Evolutionary conservation across 1,284 basidiomycete genomes (phyloP), one percentile per base, ranked within the genome.

Genomic region (Sparassis latifolia): DNA sequence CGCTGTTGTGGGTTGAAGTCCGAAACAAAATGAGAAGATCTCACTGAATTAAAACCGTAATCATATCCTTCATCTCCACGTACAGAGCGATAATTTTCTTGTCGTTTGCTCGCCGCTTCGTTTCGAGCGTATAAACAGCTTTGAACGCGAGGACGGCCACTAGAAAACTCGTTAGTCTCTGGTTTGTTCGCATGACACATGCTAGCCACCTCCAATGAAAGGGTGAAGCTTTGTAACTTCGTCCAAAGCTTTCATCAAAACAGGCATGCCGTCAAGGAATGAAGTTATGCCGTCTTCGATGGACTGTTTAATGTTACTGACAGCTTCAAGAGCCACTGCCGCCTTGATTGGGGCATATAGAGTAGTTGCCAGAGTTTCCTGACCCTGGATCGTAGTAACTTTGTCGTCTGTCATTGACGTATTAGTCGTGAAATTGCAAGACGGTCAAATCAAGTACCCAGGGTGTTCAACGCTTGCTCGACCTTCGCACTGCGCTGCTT

Each of bases 81-180:
- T 70, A 70, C 6, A 78, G 57, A 0, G 66, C 63, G 2, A 66
- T 49, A 4, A 77, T 68, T 45, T 73, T 74, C 52, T 62, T 64
- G 52, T 76, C 70, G 48, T 77, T 77, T 5, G 72, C 68, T 12
- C 69, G 59, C 32, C 72, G 63, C 9, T 64, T 70, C 10, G 70
- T 46, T 35, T 75, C 69, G 12, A 77, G 63, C 9, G 59, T 68
- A 33, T 71, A 64, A 0, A 73, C 72, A 3, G 67, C 59, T 53
- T 71, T 70, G 62, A 77, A 76, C 0, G 74, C 73, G 31, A 66
- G 48, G 2, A 76, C 71, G 27, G 67, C 70, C 27, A 69, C 76
- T 77, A 44, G 10, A 38, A n/a, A 2, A 5, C n/a, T 10, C 20
- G n/a, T 47, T 30, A 33, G 28, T 33, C 10, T n/a, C 29, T 3